Evolutionary conservation across 2,329 filamentous ascomycete species (phyloP), one percentile per base, ranked within the genome.

Genomic region (Alternaria rosae): DNA sequence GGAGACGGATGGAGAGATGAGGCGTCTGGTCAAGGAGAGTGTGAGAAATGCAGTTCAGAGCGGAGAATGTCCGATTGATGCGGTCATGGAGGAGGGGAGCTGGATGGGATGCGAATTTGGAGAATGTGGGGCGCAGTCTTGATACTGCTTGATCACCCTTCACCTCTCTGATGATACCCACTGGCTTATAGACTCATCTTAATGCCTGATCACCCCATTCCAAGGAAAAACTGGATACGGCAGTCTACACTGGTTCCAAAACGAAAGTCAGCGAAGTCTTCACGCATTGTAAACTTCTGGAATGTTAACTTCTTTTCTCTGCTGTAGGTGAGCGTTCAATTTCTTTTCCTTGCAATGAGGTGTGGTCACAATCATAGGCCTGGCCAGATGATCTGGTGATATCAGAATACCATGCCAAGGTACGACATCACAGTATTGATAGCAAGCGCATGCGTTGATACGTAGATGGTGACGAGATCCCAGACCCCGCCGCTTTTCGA

Each of bases 61-160:
- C 20, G 42, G 52, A 2, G 55, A 62, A 35, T 67, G 64, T 54
- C 58, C 53, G 8, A 23, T 65, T 51, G 50, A 65, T 44, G 15
- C 32, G 13, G 13, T 55, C 15, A 43, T 26, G 47, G 61, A 55
- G 15, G 59, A 62, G 38, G 61, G 35, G 15, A 42, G 32, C 3
- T 69, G 62, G 56, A 62, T 38, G 11, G 64, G 60, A 26, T 68
- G 61, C 47, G 61, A 68, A 20, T 59, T 42, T 52, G 63, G 44
- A 2, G 54, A 65, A 32, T 65, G 67, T 52, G 63, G 65, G 28
- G 61, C 59, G 12, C 67, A 70, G 55, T 66, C 61, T 20, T 68
- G 23, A 62, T 26, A 25, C 15, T 17, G 15, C 32, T 48, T 15
- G 20, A 54, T n/a, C 47, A 25, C 30, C 35, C 15, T 38, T 17